phyloP scores from a whole-genome alignment of 441 rosid species.

The Adansonia grandidieri region DNA sequence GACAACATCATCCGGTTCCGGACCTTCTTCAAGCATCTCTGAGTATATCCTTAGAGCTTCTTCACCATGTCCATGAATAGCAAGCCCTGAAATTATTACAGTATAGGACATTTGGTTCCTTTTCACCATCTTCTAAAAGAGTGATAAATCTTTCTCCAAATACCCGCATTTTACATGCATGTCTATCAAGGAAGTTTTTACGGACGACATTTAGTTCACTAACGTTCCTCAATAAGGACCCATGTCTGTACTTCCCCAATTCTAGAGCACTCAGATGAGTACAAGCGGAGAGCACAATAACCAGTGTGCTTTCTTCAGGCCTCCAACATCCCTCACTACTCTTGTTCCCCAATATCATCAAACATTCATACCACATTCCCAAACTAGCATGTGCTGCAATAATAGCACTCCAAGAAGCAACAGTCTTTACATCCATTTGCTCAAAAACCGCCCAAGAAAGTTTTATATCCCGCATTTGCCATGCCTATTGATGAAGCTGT shows the following conservation, averaged over 20 bases:
- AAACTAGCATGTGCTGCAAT: constrained; percentile 56
- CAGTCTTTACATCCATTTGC: constrained; percentile 42
- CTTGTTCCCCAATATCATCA: constrained; percentile 41
- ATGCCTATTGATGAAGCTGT: constrained; percentile 47
- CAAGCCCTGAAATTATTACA: constrained; percentile 65
- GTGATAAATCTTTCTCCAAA: constrained; percentile 45
- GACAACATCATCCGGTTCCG: constrained; percentile 55
- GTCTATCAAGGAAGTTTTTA: constrained; percentile 60
- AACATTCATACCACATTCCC: constrained; percentile 28
- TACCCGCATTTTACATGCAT: constrained; percentile 67
- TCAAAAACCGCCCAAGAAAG: constrained; percentile 42
- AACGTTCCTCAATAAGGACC: constrained; percentile 54
- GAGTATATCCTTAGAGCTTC: constrained; percentile 53
- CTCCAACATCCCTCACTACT: constrained; percentile 39
- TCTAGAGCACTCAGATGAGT: constrained; percentile 52
- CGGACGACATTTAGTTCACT: constrained; percentile 50
- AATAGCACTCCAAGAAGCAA: constrained; percentile 71
- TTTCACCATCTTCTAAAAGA: constrained; percentile 45
- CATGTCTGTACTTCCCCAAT: constrained; percentile 43
- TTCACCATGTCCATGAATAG: constrained; percentile 58
- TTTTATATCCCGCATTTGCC: constrained; percentile 42
- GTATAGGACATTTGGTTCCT: constrained; percentile 53
- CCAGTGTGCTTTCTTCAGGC: constrained; percentile 61
- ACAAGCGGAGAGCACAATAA: constrained; percentile 61
- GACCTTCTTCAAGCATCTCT: constrained; percentile 58